Evolutionary conservation across 805 yeast species (phyloP), one percentile per base, ranked within the genome.

Genomic region (Ogataea pilisensis): DNA sequence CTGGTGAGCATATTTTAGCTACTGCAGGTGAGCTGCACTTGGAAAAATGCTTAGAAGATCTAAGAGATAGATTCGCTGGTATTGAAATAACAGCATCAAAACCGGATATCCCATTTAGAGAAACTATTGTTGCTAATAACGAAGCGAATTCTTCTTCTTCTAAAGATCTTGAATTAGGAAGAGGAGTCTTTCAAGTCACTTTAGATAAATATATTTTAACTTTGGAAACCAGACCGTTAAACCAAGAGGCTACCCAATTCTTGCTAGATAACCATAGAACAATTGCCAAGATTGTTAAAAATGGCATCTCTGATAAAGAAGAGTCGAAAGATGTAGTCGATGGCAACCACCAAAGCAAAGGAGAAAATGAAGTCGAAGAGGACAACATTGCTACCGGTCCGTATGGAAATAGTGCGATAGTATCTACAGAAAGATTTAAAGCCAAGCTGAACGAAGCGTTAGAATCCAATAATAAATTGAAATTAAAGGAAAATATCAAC

Each of bases 1-100:
- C 82, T 8, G 99, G 99, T 42, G 99, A 93, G 63, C 85, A 86
- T 51, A 89, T 93, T 49, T 69, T 93, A 51, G 87, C 95, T 34
- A 90, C 95, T 8, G 96, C 99, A 8, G 99, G 99, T 37, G 99
- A 93, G 63, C 70, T 93, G 47, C 99, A 93, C 68, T 69, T 93
- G 31, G 99, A 93, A 57, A 76, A 99, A 57, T 93, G 99, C 63
- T 62, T 93, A 50, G 89, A 88, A 55, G 99, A 93, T 64, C 66
- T 93, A 55, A 79, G 76, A 40, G 96, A 87, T 54, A 71, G 98
- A 51, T 93, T 89, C 72, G 97, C 98, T 0, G 89, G 90, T 11
- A 78, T 89, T 51, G 96, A 88, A 37, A 80, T 93, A 9, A 77
- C 84, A 3, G 78, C 82, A 25, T 91, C 96, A 21, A 85, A 87